Percentiles rank a stretch among this genome's conserved stretches.
phyloP scores from a whole-genome alignment of 2,329 filamentous ascomycete species.

The Paecilomyces fulvus region DNA sequence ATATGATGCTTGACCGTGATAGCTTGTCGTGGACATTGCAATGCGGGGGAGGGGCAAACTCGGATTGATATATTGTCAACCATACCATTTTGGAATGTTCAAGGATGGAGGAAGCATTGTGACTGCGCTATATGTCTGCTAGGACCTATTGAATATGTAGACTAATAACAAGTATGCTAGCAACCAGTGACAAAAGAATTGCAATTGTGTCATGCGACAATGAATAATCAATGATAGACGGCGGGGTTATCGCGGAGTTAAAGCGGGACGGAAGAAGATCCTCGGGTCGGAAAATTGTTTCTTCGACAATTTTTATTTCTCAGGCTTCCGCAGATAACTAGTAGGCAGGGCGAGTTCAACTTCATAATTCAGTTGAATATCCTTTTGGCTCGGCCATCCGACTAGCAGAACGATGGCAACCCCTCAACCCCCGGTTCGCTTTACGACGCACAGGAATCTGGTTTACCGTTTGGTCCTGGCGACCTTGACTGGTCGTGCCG shows the following conservation, averaged over 20 bases:
- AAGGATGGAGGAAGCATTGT: constrained; percentile 31
- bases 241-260: not conserved
- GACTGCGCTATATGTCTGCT: not conserved
- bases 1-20: not conserved
- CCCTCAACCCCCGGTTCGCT: constrained; percentile 52
- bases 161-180: not conserved
- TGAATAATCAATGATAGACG: not conserved
- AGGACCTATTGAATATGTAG: not conserved
- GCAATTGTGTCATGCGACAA: not conserved
- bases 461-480: constrained; percentile 78
- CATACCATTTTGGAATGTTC: constrained; percentile 40
- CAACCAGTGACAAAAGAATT: not conserved
- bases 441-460: constrained; percentile 78
- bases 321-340: not conserved
- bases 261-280: not conserved
- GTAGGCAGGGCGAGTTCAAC: not conserved
- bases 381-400: not conserved
- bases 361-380: not conserved
- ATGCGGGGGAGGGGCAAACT: constrained; percentile 11
- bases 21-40: not conserved
- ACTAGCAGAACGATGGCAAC: constrained; percentile 26
- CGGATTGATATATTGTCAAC: not conserved
- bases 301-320: constrained; percentile 23
- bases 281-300: constrained; percentile 19
- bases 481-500: constrained; percentile 78